Conservation (phyloP, 352 stramenopile genomes). For the Phytophthora chlamydospora region DNA sequence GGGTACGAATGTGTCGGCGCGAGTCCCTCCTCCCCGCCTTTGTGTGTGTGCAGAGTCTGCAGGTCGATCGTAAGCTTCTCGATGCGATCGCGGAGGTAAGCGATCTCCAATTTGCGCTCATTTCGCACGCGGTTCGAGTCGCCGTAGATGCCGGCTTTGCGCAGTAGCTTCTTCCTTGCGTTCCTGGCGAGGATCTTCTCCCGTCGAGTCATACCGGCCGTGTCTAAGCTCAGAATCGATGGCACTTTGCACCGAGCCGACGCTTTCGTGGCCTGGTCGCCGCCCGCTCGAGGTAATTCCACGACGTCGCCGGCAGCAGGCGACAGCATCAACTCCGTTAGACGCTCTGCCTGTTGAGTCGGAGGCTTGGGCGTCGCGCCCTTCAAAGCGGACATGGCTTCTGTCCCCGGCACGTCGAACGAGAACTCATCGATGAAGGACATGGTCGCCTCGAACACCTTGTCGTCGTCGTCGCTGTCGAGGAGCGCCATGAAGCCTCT, state of each 20-base stretch:
- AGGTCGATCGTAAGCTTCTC: conserved; percentile 41
- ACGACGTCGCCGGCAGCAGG: not conserved
- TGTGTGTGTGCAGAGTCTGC: conserved; percentile 21
- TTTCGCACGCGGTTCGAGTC: conserved; percentile 37
- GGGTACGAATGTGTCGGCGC: too few species aligned
- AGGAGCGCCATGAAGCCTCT: conserved; percentile 8
- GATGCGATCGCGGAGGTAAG: conserved; percentile 42
- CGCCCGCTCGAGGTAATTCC: not conserved
- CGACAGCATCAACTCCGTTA: not conserved
- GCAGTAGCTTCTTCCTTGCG: conserved; percentile 30
- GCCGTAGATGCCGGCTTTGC: conserved; percentile 20
- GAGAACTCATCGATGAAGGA: conserved; percentile 33
- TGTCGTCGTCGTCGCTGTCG: conserved; percentile 19
- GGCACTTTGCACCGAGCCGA: conserved; percentile 2
- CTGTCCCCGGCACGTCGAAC: conserved; percentile 16
- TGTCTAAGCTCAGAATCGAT: conserved; percentile 19
- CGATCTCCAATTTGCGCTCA: conserved; percentile 47
- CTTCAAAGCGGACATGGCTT: conserved; percentile 10
- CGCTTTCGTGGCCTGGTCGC: conserved; percentile 3
- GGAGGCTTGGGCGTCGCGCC: not conserved
- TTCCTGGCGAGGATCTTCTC: conserved; percentile 26
- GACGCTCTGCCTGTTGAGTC: not conserved
- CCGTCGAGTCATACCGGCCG: conserved; percentile 14
- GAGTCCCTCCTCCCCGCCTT: conserved; percentile 1
- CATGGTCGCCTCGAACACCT: conserved; percentile 29